These are phyloP conservation scores for Penicillium crustosum DNA, from an alignment of 2,329 filamentous ascomycete genomes.

Conservation along the genomic window DNA sequence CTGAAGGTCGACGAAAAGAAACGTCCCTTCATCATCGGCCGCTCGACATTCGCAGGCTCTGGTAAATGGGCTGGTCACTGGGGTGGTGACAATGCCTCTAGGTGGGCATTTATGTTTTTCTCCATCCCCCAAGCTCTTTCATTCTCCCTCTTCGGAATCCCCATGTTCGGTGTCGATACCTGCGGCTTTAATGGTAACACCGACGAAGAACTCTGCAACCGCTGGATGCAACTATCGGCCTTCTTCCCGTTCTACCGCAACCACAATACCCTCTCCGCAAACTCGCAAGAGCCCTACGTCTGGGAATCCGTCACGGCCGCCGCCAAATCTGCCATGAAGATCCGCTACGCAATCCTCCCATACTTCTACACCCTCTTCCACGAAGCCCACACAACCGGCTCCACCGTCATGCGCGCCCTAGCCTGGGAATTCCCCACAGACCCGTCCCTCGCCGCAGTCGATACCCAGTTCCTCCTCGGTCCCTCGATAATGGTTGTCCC, in stretches of 20 bases:
- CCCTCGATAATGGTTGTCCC: slow-evolving; percentile 65
- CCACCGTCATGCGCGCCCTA: slow-evolving; percentile 70
- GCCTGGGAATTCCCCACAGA: slow-evolving; percentile 74
- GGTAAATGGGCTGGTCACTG: slow-evolving; percentile 78
- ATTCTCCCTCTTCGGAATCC: slow-evolving; percentile 72
- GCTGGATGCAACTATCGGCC: slow-evolving; percentile 71
- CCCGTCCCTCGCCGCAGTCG: slow-evolving; percentile 63
- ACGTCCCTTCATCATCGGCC: slow-evolving; percentile 80
- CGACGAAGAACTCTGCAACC: slow-evolving; percentile 67
- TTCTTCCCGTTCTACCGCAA: slow-evolving; percentile 80
- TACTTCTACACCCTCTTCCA: slow-evolving; percentile 77
- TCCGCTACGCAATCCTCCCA: slow-evolving; percentile 69
- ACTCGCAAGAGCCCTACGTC: slow-evolving; percentile 68
- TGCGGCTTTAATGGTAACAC: slow-evolving; percentile 70
- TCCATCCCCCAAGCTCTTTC: slow-evolving; percentile 75
- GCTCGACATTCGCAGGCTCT: slow-evolving; percentile 75
- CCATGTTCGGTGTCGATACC: slow-evolving; percentile 72
- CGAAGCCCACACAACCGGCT: slow-evolving; percentile 62
- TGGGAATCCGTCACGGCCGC: slow-evolving; percentile 68
- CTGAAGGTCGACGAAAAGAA: slow-evolving; percentile 63
- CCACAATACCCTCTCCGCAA: slow-evolving; percentile 65
- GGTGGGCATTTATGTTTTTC: slow-evolving; percentile 72
- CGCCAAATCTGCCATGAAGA: slow-evolving; percentile 64
- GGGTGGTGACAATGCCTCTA: slow-evolving; percentile 73
- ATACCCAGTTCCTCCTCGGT: slow-evolving; percentile 72